Percentiles rank a stretch among this genome's conserved stretches.
These are phyloP conservation scores for Haplosporangium sp. DNA, from an alignment of 371 early-diverging fungal species.

Conservation along the genomic window DNA sequence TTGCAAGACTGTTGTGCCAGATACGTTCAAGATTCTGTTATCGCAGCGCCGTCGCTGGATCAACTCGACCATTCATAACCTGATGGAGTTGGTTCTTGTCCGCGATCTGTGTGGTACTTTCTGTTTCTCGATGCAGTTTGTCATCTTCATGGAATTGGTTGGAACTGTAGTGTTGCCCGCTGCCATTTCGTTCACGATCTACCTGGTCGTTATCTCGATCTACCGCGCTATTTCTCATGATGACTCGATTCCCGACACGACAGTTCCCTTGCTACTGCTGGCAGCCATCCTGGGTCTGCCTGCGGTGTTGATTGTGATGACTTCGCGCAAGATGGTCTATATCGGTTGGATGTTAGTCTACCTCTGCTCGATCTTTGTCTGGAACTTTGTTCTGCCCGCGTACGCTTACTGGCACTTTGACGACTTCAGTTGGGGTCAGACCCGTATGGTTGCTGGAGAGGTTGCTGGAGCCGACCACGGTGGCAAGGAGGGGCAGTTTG, in stretches of 20 bases:
- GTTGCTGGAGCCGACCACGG: slow-evolving; percentile 61
- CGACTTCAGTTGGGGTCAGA: slow-evolving; percentile 99
- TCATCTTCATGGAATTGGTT: slow-evolving; percentile 97
- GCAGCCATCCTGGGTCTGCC: slow-evolving; percentile 93
- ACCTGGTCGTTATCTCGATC: slow-evolving; percentile 79
- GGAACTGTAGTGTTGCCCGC: slow-evolving; percentile 98
- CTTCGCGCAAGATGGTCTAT: slow-evolving; percentile 91
- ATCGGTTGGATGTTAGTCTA: slow-evolving; percentile 98
- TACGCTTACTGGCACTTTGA: slow-evolving; percentile 99
- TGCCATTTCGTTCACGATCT: slow-evolving; percentile 93
- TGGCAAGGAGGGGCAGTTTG: slow-evolving; percentile 73
- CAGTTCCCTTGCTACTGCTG: slow-evolving; percentile 82
- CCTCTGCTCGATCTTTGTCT: slow-evolving; percentile 93
- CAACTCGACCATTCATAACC: slow-evolving; percentile 99
- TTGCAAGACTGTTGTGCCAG: slow-evolving; percentile 98
- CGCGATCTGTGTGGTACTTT: slow-evolving; percentile 98
- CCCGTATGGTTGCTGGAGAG: slow-evolving; percentile 88
- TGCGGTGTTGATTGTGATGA: slow-evolving; percentile 92
- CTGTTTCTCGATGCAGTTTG: slow-evolving; percentile 99
- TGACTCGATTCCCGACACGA: slow-evolving; percentile 60
- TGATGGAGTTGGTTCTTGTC: slow-evolving; percentile 96
- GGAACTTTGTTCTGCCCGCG: slow-evolving; percentile 97
- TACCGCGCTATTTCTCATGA: slow-evolving; percentile 61
- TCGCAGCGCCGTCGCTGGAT: slow-evolving; percentile 99
- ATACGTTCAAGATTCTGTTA: slow-evolving; percentile 91